These are phyloP conservation scores for Trichoderma atroviride DNA, from an alignment of 2,329 filamentous ascomycete species.

Conservation along the genomic window DNA sequence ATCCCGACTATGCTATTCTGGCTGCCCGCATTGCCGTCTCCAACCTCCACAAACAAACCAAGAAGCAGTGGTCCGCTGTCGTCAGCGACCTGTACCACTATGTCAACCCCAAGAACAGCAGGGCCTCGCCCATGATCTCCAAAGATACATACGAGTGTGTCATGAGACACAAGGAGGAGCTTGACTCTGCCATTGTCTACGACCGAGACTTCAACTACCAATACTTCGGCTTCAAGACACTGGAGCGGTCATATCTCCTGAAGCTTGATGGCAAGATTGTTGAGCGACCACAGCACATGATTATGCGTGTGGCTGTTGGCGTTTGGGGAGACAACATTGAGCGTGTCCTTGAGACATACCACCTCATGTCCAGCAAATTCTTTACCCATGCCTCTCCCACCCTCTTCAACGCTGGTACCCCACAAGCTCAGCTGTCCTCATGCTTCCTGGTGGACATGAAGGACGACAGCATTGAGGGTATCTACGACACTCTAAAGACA, in stretches of 20 bases:
- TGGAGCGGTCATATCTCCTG: slow-evolving; percentile 96
- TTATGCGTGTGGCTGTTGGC: slow-evolving; percentile 97
- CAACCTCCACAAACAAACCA: slow-evolving; percentile 99
- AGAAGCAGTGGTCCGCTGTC: slow-evolving; percentile 99
- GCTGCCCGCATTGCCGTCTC: slow-evolving; percentile 98
- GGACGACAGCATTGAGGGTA: slow-evolving; percentile 98
- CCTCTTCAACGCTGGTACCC: slow-evolving; percentile 96
- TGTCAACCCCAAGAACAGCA: slow-evolving; percentile 89
- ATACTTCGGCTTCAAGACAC: slow-evolving; percentile 99
- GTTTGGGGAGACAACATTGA: slow-evolving; percentile 96
- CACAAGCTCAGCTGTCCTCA: slow-evolving; percentile 90
- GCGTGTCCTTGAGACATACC: slow-evolving; percentile 95
- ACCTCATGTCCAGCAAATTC: slow-evolving; percentile 97
- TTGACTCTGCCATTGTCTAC: slow-evolving; percentile 98
- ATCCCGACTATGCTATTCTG: slow-evolving; percentile 98
- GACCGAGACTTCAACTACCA: slow-evolving; percentile 99
- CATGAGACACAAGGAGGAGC: slow-evolving; percentile 93
- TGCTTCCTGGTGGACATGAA: slow-evolving; percentile 99
- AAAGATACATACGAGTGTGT: slow-evolving; percentile 87
- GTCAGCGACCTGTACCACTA: slow-evolving; percentile 93
- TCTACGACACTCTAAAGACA: slow-evolving; percentile 98
- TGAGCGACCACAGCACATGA: slow-evolving; percentile 98
- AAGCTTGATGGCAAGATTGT: slow-evolving; percentile 95
- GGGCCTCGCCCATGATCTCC: slow-evolving; percentile 90
- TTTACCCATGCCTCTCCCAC: slow-evolving; percentile 98